These are phyloP conservation scores for Furculomyces boomerangus DNA, from an alignment of 371 early-diverging fungal species.

Conservation along the genomic window DNA sequence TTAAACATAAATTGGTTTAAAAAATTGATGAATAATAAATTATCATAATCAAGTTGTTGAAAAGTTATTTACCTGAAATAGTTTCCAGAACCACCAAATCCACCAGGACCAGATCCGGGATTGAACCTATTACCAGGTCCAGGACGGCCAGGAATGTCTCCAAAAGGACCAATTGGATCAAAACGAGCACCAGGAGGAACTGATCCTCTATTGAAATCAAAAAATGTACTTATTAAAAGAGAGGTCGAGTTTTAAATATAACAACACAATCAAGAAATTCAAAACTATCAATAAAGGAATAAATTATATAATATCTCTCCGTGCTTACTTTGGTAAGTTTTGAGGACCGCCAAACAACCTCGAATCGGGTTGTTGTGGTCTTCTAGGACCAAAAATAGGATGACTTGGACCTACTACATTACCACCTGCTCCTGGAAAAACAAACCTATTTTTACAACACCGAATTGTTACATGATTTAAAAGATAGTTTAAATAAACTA, in stretches of 20 bases:
- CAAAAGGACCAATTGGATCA: slow-evolving; percentile 81
- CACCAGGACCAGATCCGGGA: slow-evolving; percentile 13
- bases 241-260: background rate
- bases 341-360: slow-evolving; percentile 17
- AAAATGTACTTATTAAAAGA: background rate
- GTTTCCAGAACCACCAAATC: slow-evolving; percentile 16
- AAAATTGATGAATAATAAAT: too few species aligned
- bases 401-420: slow-evolving; percentile 82
- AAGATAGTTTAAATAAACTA: background rate
- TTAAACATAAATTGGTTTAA: too few species aligned
- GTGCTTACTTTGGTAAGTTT: slow-evolving; percentile 9
- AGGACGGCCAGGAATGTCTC: slow-evolving; percentile 21
- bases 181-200: slow-evolving; percentile 90
- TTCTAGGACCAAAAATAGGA: slow-evolving; percentile 51
- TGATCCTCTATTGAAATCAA: slow-evolving; percentile 24
- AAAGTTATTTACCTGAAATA: background rate
- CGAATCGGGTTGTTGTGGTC: slow-evolving; percentile 13
- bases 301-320: background rate
- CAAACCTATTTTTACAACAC: background rate
- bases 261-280: background rate
- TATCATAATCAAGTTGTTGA: background rate
- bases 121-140: slow-evolving; percentile 30
- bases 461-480: background rate
- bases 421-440: slow-evolving; percentile 34
- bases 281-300: background rate